phyloP scores from a whole-genome alignment of 768 basidiomycete genomes.

The Hebeloma cylindrosporum region DNA sequence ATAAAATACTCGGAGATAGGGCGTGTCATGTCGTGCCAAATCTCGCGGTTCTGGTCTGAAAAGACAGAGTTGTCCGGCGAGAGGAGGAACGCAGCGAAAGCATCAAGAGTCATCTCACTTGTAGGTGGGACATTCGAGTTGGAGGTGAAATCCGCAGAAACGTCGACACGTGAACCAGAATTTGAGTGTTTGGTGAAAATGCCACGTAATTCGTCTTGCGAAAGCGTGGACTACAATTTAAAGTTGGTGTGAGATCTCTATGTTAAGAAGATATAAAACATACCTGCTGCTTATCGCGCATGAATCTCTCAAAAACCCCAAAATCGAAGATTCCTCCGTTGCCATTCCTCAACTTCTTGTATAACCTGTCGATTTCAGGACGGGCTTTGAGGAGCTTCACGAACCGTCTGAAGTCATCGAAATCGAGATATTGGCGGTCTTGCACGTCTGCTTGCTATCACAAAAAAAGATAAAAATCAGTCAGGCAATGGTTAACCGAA shows the following conservation, averaged over 20 bases:
- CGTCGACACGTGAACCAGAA: slow-evolving; percentile 27
- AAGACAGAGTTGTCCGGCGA: slow-evolving; percentile 74
- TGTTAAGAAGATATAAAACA: neutral
- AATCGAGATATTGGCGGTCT: slow-evolving; percentile 64
- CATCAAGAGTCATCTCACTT: slow-evolving; percentile 50
- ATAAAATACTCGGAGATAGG: slow-evolving; percentile 89
- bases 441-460: slow-evolving; percentile 65
- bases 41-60: slow-evolving; percentile 41
- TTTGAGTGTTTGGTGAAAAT: slow-evolving; percentile 40
- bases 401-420: slow-evolving; percentile 79
- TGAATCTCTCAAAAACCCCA: slow-evolving; percentile 44
- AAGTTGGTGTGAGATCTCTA: neutral
- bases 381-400: slow-evolving; percentile 83
- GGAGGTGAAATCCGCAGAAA: slow-evolving; percentile 7
- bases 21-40: slow-evolving; percentile 84
- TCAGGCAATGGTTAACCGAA: neutral
- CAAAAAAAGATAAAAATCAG: slow-evolving; percentile 2
- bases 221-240: slow-evolving; percentile 37
- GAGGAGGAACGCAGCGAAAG: slow-evolving; percentile 76
- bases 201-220: slow-evolving; percentile 31
- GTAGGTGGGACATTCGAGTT: slow-evolving; percentile 16
- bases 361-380: slow-evolving; percentile 74
- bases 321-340: slow-evolving; percentile 40
- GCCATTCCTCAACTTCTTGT: slow-evolving; percentile 40
- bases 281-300: slow-evolving; percentile 49